These are phyloP conservation scores for Chalaropsis thielavioides DNA, from an alignment of 2,329 filamentous ascomycete genomes.

Conservation along the genomic window DNA sequence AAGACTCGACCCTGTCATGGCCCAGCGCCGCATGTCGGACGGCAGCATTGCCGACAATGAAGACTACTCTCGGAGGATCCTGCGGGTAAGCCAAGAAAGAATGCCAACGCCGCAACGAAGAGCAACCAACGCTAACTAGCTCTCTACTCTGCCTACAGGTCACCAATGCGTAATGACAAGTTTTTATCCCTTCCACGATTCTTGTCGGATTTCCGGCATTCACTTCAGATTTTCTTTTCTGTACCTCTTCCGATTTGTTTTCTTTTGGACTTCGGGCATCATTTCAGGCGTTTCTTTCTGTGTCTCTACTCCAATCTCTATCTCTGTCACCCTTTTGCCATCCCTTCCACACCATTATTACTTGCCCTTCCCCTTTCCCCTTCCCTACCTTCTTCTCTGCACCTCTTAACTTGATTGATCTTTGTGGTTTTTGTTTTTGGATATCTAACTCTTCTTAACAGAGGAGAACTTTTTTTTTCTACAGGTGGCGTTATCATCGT, in stretches of 20 bases:
- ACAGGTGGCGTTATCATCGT: constrained; percentile 16
- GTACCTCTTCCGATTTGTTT: constrained; percentile 16
- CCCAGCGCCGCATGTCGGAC: constrained; percentile 72
- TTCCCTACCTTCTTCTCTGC: too few species aligned
- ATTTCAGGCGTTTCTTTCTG: constrained; percentile 16
- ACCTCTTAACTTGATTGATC: constrained; percentile 6
- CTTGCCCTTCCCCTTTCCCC: not conserved
- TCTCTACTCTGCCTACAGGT: constrained; percentile 28
- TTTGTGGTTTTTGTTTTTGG: constrained; percentile 13
- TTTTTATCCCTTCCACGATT: constrained; percentile 9
- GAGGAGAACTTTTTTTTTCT: constrained; percentile 14
- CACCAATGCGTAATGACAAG: constrained; percentile 39
- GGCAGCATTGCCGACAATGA: constrained; percentile 95
- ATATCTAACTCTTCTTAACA: constrained; percentile 14
- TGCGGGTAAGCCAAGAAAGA: constrained; percentile 52
- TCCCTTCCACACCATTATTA: not conserved
- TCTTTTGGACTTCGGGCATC: constrained; percentile 13
- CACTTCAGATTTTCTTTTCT: constrained; percentile 10
- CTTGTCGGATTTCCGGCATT: constrained; percentile 11
- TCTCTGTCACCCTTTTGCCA: not conserved
- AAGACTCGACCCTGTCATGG: constrained; percentile 74
- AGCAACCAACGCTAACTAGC: not conserved
- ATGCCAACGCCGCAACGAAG: not conserved
- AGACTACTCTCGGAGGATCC: constrained; percentile 89
- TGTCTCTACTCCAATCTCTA: constrained; percentile 6